These are phyloP conservation scores for Austroboletus niveus DNA, from an alignment of 1,284 basidiomycete species.

Conservation along the genomic window DNA sequence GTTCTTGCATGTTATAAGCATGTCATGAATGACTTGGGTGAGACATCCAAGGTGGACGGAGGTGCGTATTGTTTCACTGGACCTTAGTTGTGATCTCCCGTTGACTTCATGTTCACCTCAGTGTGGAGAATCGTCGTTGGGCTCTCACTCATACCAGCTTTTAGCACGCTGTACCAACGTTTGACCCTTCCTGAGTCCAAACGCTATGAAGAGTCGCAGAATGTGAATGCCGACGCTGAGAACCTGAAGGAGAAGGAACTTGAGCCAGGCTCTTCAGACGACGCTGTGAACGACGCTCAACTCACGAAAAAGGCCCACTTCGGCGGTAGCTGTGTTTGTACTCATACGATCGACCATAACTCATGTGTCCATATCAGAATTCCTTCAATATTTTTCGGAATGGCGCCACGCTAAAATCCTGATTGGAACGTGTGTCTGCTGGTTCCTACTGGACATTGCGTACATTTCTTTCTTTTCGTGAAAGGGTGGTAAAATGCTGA, in stretches of 20 bases:
- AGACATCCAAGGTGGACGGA: constrained; percentile 66
- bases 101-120: constrained; percentile 32
- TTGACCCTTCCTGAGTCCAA: constrained; percentile 71
- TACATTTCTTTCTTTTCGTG: constrained; percentile 23
- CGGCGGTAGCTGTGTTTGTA: constrained; percentile 27
- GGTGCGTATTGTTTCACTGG: constrained; percentile 36
- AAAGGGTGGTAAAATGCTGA: neutral
- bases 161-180: constrained; percentile 68
- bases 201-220: constrained; percentile 49
- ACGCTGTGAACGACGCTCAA: neutral
- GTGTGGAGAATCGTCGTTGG: constrained; percentile 53
- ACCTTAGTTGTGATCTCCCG: neutral
- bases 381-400: constrained; percentile 51
- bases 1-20: constrained; percentile 68
- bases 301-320: constrained; percentile 39
- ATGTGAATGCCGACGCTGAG: constrained; percentile 28
- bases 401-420: constrained; percentile 56
- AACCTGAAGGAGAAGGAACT: constrained; percentile 36
- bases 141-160: constrained; percentile 55
- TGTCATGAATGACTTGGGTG: constrained; percentile 54
- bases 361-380: constrained; percentile 34
- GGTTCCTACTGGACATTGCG: constrained; percentile 59
- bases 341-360: neutral
- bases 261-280: neutral
- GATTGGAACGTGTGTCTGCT: constrained; percentile 50